Base-by-base conservation (phyloP, 1,139 yeast species). In the Geotrichum cucujoidarum region DNA sequence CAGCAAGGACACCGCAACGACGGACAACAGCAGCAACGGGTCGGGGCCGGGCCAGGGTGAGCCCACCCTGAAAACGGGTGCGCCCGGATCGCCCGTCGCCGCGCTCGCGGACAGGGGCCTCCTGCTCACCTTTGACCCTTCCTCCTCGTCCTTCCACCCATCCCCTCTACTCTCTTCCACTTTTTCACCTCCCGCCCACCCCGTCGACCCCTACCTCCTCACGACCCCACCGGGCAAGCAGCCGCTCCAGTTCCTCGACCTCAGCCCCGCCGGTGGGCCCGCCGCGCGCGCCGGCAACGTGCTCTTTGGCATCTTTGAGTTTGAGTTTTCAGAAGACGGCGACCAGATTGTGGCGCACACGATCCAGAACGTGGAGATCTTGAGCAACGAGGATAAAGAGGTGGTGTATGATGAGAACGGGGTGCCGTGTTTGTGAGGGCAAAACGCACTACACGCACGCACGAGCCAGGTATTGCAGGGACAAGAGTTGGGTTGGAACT, bases 271-370 rank as follows among this genome's bases (percentile, higher is more conserved):
- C n/a, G 39, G 14, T 21, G n/a, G n/a, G 10, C 37, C n/a, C 27
- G 17, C 38, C 25, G n/a, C 6, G 10, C 37, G 24, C 27, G 17
- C 38, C 25, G 13, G 21, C 32, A 47, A 43, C 17, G 47, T 38
- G 4, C 62, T 82, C 13, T 74, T 77, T 45, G 96, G 96, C 0
- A 68, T 83, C 7, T 87, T 88, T 62, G 77, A 86, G 30, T 87
- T 87, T 62, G 95, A 85, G 58, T 72, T 88, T 53, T 78, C 75
- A 60, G 71, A 71, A 13, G 71, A 72, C 29, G 82, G 85, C 63
- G 74, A 77, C 47, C 62, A 71, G 53, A 77, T 88, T 21, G 49
- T 73, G 27, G 86, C 81, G n/a, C 92, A 87, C 61, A 82, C 89
- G 1, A 74, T 88, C 40, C 95, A 87, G 55, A 80, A 85, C 59